Base-by-base conservation (phyloP, 176 grass and related monocot species). In the Hordeum vulgare region DNA sequence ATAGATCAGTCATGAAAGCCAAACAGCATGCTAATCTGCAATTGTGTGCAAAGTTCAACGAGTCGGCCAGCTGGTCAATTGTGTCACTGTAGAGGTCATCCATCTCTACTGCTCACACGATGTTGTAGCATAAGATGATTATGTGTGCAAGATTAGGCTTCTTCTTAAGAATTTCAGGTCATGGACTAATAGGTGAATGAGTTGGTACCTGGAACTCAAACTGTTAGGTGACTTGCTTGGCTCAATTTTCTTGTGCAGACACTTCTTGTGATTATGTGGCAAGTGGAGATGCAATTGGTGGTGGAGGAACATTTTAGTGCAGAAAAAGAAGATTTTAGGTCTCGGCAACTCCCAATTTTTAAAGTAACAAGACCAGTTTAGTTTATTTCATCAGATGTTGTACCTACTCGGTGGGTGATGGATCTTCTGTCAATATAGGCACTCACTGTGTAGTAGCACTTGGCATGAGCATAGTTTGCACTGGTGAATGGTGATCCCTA, bases 211-310 rank as follows among this genome's bases (percentile, higher is more conserved):
- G 36, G n/a, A 47, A 44, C 10, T 45, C 44, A 80, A 84, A 47
- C 59, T 80, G 37, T 24, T 72, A 23, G 56, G 56, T 31, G 42
- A 83, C 56, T 71, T n/a, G 13, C 17, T 89, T 77, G 53, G 28
- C 41, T 76, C 77, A 44, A 2, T 24, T 58, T 83, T 83, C 23
- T 24, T 1, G 21, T 63, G 62, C 8, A 77, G 66, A 31, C 62
- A 51, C 29, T 44, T 33, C 26, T 36, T 26, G 34, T 10, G 75
- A 76, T 7, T 49, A 76, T 26, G 54, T 77, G 54, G 58, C 54
- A 77, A 51, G 25, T 28, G 44, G 42, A 64, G 41, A 86, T 73
- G 59, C 8, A 82, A 24, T 47, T 45, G 56, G 34, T 7, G 26
- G 64, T 44, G n/a, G 2, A 5, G 31, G 54, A 70, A 89, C 1